These are phyloP conservation scores for Trebouxiophyceae sp. DNA, from an alignment of 163 green algal genomes.

Conservation along the genomic window DNA sequence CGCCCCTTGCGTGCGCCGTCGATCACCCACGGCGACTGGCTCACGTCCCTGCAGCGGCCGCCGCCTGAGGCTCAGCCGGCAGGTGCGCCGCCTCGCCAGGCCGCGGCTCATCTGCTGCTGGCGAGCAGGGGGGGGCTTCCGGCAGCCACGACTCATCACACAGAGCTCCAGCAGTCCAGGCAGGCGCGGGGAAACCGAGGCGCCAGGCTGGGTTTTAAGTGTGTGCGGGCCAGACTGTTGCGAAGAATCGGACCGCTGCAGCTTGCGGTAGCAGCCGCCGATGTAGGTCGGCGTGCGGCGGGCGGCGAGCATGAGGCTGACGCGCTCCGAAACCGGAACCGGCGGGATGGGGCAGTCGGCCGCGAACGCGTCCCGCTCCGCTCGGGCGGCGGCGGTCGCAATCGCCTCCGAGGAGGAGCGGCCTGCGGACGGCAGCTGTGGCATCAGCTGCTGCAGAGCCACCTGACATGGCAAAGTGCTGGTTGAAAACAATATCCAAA, in stretches of 20 bases:
- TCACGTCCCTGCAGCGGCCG: conserved; percentile 2
- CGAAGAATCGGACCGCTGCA: too few species aligned
- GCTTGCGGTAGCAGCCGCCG: conserved; percentile 58
- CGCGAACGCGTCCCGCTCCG: neutral
- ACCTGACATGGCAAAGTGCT: neutral
- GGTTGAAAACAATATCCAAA: too few species aligned
- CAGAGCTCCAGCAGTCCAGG: too few species aligned
- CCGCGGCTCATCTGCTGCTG: too few species aligned
- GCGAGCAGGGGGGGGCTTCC: too few species aligned
- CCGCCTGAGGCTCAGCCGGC: too few species aligned
- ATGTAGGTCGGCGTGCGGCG: conserved; percentile 28
- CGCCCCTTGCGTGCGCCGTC: conserved; percentile 27
- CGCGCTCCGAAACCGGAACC: neutral
- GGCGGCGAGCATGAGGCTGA: neutral
- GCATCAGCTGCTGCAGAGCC: neutral
- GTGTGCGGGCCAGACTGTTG: too few species aligned
- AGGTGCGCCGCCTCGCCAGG: too few species aligned
- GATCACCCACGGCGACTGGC: conserved; percentile 31
- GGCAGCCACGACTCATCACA: too few species aligned
- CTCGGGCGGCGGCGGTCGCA: neutral
- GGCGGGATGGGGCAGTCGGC: conserved; percentile 3
- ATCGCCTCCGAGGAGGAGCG: conserved; percentile 8
- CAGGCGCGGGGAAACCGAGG: too few species aligned
- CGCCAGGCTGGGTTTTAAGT: too few species aligned
- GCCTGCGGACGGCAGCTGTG: neutral